Conservation (phyloP, 75 land plant species). For the Sequoia sempervirens region DNA sequence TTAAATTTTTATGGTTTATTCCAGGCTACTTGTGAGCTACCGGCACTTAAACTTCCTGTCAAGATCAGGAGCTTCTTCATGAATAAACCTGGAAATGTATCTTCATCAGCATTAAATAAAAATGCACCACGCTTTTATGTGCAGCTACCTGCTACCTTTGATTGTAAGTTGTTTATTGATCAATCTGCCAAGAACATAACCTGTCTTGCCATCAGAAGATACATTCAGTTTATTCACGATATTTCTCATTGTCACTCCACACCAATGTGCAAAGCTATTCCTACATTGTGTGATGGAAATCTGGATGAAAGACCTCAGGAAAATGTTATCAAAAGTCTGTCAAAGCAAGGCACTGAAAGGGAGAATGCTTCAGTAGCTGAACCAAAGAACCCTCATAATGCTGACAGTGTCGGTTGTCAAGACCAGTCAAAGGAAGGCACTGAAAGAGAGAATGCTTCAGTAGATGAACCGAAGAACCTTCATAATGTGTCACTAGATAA, state of each 20-base stretch:
- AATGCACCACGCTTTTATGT: constrained; percentile 35
- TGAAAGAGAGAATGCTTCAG: not conserved
- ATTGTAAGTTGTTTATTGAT: constrained; percentile 29
- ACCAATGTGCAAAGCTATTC: not conserved
- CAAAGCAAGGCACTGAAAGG: not conserved
- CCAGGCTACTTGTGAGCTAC: constrained; percentile 66
- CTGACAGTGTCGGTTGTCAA: not conserved
- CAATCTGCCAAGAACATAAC: constrained; percentile 37
- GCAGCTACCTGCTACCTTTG: constrained; percentile 35
- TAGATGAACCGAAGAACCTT: not conserved
- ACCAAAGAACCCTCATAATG: not conserved
- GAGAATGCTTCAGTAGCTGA: not conserved
- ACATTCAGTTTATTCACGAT: constrained; percentile 40
- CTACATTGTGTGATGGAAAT: not conserved
- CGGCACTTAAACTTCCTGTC: constrained; percentile 27
- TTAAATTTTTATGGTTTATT: not conserved
- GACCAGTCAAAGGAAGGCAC: not conserved
- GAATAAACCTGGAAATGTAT: constrained; percentile 2
- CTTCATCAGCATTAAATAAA: constrained; percentile 7
- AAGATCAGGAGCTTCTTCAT: constrained; percentile 37
- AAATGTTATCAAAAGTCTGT: not conserved
- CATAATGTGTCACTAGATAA: not conserved
- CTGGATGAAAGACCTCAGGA: not conserved
- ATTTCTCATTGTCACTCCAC: constrained; percentile 19
- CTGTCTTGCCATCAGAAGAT: constrained; percentile 26